Evolutionary conservation across 2,329 filamentous ascomycete species (phyloP).

Genomic region (Metarhizium album): DNA sequence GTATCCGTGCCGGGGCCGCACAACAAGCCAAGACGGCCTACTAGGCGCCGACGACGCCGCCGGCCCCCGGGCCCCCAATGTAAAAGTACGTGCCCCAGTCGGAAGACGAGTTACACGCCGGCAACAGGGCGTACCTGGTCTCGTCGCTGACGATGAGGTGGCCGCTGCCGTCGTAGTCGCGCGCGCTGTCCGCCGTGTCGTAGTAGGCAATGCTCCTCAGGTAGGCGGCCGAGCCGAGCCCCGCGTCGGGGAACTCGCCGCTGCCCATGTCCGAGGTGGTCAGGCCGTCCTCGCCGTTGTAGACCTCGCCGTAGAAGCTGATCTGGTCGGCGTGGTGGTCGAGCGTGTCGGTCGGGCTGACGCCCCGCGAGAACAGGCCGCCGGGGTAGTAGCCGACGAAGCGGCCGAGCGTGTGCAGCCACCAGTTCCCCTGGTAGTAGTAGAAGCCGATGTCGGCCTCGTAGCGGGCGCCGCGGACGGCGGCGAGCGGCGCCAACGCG

Average conservation of each 20-base stretch:
- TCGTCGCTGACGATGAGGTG: conserved; percentile 8
- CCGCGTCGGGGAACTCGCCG: conserved; percentile 12
- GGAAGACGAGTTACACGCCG: conserved; percentile 8
- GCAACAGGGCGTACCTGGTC: conserved; percentile 8
- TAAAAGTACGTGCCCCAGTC: conserved; percentile 11
- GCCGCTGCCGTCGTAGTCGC: conserved; percentile 6
- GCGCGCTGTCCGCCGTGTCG: conserved; percentile 1
- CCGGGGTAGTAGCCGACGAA: conserved; percentile 13
- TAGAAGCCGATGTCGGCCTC: conserved; percentile 9
- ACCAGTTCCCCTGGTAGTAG: conserved; percentile 12
- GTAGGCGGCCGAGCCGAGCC: conserved; percentile 10
- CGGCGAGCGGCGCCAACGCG: conserved; percentile 7
- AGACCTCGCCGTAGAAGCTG: conserved; percentile 13
- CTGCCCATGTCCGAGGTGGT: conserved; percentile 15
- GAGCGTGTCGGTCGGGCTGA: conserved; percentile 6
- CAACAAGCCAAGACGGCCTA: no score
- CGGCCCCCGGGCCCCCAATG: conserved; percentile 12
- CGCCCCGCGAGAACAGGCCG: conserved; percentile 8
- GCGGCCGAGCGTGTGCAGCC: conserved; percentile 9
- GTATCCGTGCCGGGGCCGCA: no score
- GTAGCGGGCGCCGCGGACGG: conserved; percentile 8
- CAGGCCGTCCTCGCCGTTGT: conserved; percentile 10
- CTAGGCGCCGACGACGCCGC: conserved; percentile 11
- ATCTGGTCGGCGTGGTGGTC: conserved; percentile 7
- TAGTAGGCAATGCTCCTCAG: conserved; percentile 11